phyloP scores from a whole-genome alignment of 352 stramenopile species.

The Pythium periplocum region DNA sequence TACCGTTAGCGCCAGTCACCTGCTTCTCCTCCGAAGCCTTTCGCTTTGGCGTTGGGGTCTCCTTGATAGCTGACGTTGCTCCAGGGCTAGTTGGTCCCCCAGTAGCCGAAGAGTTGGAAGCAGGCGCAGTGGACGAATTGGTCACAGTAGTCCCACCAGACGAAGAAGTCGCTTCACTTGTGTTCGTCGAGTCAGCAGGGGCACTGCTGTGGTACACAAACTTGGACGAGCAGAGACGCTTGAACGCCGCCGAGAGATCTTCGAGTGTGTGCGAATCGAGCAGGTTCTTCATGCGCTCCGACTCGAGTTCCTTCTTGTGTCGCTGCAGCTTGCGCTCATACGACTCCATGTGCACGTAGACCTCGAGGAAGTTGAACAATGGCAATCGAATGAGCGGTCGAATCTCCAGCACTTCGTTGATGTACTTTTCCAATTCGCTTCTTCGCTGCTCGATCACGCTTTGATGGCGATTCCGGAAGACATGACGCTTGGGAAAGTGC shows the following conservation, averaged over 20 bases:
- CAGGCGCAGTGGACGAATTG: neutral
- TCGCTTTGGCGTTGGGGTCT: neutral
- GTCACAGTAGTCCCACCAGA: slow-evolving; percentile 15
- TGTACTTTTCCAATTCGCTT: slow-evolving; percentile 84
- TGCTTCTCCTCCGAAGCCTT: slow-evolving; percentile 22
- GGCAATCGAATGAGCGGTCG: slow-evolving; percentile 72
- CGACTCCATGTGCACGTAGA: slow-evolving; percentile 85
- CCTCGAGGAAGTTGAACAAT: slow-evolving; percentile 86
- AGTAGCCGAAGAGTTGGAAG: neutral
- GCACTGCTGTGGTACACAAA: slow-evolving; percentile 66
- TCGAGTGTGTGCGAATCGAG: slow-evolving; percentile 52
- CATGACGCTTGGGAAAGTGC: slow-evolving; percentile 81
- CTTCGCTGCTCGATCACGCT: slow-evolving; percentile 83
- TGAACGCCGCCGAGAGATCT: slow-evolving; percentile 73
- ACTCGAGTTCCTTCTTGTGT: slow-evolving; percentile 86
- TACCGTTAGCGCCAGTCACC: slow-evolving; percentile 29
- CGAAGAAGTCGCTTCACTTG: neutral
- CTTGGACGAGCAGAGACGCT: slow-evolving; percentile 79
- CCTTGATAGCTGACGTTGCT: slow-evolving; percentile 17
- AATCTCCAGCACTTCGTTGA: slow-evolving; percentile 83
- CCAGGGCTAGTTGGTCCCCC: neutral
- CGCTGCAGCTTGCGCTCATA: slow-evolving; percentile 81
- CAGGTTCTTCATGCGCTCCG: slow-evolving; percentile 84
- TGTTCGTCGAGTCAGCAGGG: slow-evolving; percentile 20
- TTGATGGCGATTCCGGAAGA: slow-evolving; percentile 81